Base-by-base conservation (phyloP, 2,329 filamentous ascomycete species). In the Epichloe glyceriae region DNA sequence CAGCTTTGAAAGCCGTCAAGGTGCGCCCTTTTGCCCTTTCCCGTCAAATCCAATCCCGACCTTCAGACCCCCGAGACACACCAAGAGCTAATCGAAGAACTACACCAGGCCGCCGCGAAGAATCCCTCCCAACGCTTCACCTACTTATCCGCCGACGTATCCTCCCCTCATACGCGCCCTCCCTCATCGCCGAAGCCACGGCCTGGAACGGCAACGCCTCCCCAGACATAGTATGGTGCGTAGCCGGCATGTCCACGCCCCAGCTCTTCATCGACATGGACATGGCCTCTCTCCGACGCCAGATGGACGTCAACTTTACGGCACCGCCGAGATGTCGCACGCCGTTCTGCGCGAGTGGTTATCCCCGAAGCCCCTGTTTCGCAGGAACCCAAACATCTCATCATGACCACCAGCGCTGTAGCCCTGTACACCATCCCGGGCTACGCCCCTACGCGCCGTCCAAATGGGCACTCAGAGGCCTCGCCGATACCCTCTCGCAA, bases 241-340 rank as follows among this genome's bases (percentile, higher is more conserved):
- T 89, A 47, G 91, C 91, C 3, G 91, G 91, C 53, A 74, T 79
- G 56, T 79, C 86, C 5, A 75, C 73, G 15, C 90, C 90, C 0
- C 76, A 79, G 37, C 83, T 95, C 54, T 95, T 91, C 70, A 67
- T 86, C 56, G 86, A 95, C 54, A 81, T 80, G 39, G 75, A 85
- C 8, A 71, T 87, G 49, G 70, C 81, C 7, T 78, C 76, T 11
- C 71, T 89, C 57, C 78, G 84, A 41, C 72, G 75, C 56, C 88
- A 95, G 65, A 95, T 95, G 88, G 88, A 95, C 62, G 79, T 91
- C 58, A 91, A 96, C 69, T 97, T 71, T 95, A 84, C 76, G 86
- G 88, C 46, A 82, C 83, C 33, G 84, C 85, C 40, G 93, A 95
- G 65, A 86, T 95, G 69, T 85, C 88, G 38, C 88, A 94, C 63